These are phyloP conservation scores for Chrysoporthe cubensis DNA, from an alignment of 2,329 filamentous ascomycete genomes.

Conservation along the genomic window DNA sequence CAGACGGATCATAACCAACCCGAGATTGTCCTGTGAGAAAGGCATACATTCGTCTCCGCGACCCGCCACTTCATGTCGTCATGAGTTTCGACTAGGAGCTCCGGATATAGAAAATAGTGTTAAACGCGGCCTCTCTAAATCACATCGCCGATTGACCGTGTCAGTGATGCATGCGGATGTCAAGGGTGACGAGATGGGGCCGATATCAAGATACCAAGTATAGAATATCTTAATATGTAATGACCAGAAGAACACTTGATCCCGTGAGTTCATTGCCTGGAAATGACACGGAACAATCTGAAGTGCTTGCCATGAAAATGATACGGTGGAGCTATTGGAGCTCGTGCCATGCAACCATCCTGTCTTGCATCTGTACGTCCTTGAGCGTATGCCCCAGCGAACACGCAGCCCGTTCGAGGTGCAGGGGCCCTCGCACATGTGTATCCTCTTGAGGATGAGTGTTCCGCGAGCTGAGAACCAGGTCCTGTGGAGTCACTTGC, in stretches of 20 bases:
- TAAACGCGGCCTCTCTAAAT: neutral
- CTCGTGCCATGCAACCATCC: neutral
- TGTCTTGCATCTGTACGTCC: no score
- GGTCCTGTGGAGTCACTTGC: no score
- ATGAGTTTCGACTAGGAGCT: neutral
- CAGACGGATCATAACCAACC: neutral
- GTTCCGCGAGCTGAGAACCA: no score
- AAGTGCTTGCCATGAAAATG: neutral
- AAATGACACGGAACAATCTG: neutral
- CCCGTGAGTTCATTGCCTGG: neutral
- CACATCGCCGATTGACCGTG: neutral
- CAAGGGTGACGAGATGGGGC: neutral
- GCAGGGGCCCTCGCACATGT: no score
- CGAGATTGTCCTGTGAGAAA: slow-evolving; percentile 10
- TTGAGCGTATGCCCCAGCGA: no score
- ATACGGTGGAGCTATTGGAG: neutral
- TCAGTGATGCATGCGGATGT: neutral
- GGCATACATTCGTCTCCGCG: neutral
- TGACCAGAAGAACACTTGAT: neutral
- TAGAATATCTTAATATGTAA: neutral
- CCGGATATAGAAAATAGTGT: neutral
- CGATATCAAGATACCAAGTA: neutral
- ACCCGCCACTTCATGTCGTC: neutral
- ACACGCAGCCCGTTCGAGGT: no score
- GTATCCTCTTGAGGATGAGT: no score